Percentiles rank a stretch among this genome's conserved stretches.
phyloP scores from a whole-genome alignment of 768 basidiomycete species.

The Punctularia strigosozonata region DNA sequence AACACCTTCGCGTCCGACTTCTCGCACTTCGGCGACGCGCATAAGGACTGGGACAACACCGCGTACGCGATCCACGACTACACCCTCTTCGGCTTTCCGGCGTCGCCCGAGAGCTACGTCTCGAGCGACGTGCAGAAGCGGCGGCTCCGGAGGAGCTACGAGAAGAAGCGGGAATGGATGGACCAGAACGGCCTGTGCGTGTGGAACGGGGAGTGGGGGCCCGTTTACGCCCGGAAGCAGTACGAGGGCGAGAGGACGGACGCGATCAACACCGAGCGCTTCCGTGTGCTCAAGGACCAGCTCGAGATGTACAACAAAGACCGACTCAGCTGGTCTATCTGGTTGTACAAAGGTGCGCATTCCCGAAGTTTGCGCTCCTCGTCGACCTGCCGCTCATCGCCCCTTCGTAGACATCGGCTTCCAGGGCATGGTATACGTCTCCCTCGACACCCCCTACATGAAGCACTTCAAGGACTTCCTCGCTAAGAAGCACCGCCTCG shows the following conservation, averaged over 20 bases:
- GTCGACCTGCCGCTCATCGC: too few relatives aligned
- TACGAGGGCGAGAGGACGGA: conserved; percentile 45
- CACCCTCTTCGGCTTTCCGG: conserved; percentile 61
- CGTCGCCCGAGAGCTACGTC: conserved; percentile 40
- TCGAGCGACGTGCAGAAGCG: conserved; percentile 39
- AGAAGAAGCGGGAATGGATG: conserved; percentile 73
- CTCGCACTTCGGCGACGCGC: conserved; percentile 54
- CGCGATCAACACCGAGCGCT: conserved; percentile 51
- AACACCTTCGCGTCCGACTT: conserved; percentile 80
- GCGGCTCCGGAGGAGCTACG: conserved; percentile 45
- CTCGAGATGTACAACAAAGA: conserved; percentile 62
- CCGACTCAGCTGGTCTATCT: conserved; percentile 70
- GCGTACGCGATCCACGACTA: conserved; percentile 78
- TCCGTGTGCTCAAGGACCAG: conserved; percentile 62
- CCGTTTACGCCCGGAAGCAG: conserved; percentile 57
- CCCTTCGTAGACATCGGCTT: conserved; percentile 83
- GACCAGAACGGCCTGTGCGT: conserved; percentile 51
- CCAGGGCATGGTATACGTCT: conserved; percentile 74
- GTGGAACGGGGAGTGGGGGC: conserved; percentile 80
- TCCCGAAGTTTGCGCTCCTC: too few relatives aligned
- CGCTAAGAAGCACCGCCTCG: conserved; percentile 67
- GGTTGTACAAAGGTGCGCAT: conserved; percentile 85
- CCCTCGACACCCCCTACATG: conserved; percentile 61
- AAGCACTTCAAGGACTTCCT: conserved; percentile 57
- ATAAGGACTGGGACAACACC: conserved; percentile 55